Base-by-base conservation (phyloP, 1,139 yeast genomes). In the Protomyces lactucae-debilis region DNA sequence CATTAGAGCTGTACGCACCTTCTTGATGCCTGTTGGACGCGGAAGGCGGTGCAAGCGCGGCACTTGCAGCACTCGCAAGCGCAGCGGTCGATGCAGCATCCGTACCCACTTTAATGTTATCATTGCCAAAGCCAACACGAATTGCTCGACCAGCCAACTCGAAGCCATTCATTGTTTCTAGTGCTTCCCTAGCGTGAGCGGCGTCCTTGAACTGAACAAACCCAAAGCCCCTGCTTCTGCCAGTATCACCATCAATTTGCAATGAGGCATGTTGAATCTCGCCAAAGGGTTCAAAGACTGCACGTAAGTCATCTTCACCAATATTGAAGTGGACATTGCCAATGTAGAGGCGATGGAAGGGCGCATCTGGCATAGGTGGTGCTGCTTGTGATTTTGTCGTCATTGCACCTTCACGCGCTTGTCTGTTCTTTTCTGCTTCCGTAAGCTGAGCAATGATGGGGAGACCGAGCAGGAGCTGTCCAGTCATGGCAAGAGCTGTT, bases 391-490 rank as follows among this genome's bases (percentile, higher is more conserved):
- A 43, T 8, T 57, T 55, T 12, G 63, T 51, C 8, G 35, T 39
- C 45, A 60, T 64, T 14, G 66, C 68, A 18, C 59, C 65, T 48
- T 67, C 72, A 35, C 67, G 51, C 5, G 76, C 76, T 60, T 72
- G 74, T 32, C 76, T 65, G 63, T 75, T 75, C 65, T 75, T 75
- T 60, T 76, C 78, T 10, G 78, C 72, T 65, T 76, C 78, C 2
- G 78, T 75, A 32, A 70, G 69, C 66, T 75, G 75, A 9, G 74
- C 78, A 64, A 76, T 71, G 21, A 76, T 72, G 2, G 78, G 78
- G 45, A 76, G 73, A 8, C 77, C 78, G 39, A 75, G 67, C 25
- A 76, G 69, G 53, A 69, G 70, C 65, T 74, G 73, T 23, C 78
- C 79, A 6, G 78, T 75, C 69, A 76, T 65, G 35, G 68, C 70